Evolutionary conservation across 768 basidiomycete genomes (phyloP), one percentile per base, ranked within the genome.

Genomic region (Gyrodon lividus): DNA sequence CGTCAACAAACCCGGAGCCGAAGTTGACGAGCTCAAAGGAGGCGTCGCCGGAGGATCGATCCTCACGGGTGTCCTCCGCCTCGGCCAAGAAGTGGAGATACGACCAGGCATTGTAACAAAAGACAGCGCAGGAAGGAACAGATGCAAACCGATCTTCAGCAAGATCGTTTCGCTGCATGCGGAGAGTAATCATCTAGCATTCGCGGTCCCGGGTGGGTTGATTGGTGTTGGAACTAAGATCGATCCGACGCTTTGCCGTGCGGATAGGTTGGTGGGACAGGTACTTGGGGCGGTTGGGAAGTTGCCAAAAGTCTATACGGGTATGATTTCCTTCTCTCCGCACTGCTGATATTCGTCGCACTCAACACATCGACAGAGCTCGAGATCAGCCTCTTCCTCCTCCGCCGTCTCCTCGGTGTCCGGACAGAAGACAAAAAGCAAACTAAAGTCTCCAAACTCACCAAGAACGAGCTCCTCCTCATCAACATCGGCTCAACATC

Each of bases 351-450:
- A 16, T 22, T 26, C 26, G 33, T 20, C 31, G 5, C 19, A 26
- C 24, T 33, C 4, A 31, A 2, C 12, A 12, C 10, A 9, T 7
- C 12, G 13, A 45, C 52, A 92, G 93, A 95, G 70, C 78, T 95
- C 48, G 92, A 95, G 70, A 93, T 95, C 66, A 89, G 84, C 60
- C 77, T 95, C 60, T 99, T 98, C 86, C 76, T 98, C 28, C 87
- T 99, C 30, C 90, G 97, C 54, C 85, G 97, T 53, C 74, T 98
- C 48, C 82, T 98, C n/a, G 96, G 97, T 67, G 97, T 99, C 56
- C 94, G 95, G 71, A 93, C 94, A 20, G 96, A 98, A 71, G 97
- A 98, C 75, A 97, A 95, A 77, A 99, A 98, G 70, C 92, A 95
- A 69, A 97, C 97, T 19, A 99, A 94, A 72, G 91, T 92, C 20